A percentile compares a stretch with the other conserved stretches of the same genome.
Conservation (phyloP, 352 stramenopile species). For the Globisporangium middletonii region DNA sequence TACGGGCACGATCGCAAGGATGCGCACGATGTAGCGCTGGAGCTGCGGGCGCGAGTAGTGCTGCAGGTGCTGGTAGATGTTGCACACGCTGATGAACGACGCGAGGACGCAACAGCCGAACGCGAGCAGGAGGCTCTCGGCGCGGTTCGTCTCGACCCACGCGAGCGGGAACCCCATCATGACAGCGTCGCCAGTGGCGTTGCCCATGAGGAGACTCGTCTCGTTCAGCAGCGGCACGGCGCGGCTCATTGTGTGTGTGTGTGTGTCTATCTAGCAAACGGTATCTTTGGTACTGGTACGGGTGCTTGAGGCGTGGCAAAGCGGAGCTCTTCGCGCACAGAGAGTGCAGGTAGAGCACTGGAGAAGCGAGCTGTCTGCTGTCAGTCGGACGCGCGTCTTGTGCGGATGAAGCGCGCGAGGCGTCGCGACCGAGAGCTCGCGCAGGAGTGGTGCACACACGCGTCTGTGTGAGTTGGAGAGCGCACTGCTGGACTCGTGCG, state of each 20-base stretch:
- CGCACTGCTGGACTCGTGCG: too few species aligned
- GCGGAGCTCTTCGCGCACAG: too few species aligned
- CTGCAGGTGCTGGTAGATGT: slow-evolving; percentile 84
- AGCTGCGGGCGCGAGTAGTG: slow-evolving; percentile 79
- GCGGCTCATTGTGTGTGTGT: slow-evolving; percentile 4
- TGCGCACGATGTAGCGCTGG: slow-evolving; percentile 87
- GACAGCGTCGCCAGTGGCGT: slow-evolving; percentile 53
- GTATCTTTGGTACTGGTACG: too few species aligned
- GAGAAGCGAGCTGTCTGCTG: too few species aligned
- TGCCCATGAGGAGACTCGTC: slow-evolving; percentile 57
- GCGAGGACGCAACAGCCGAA: slow-evolving; percentile 49
- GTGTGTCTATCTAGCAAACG: too few species aligned
- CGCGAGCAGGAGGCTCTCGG: slow-evolving; percentile 44
- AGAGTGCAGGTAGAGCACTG: too few species aligned
- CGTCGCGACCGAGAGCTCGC: too few species aligned
- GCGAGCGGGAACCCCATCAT: slow-evolving; percentile 58
- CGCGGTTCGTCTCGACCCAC: slow-evolving; percentile 69
- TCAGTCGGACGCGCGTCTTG: too few species aligned
- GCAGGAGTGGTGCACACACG: too few species aligned
- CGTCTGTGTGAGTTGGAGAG: too few species aligned
- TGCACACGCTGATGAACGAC: slow-evolving; percentile 62
- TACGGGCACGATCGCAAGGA: slow-evolving; percentile 82
- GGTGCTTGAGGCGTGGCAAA: too few species aligned
- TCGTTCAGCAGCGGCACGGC: slow-evolving; percentile 39
- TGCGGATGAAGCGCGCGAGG: too few species aligned